Evolutionary conservation across 2,329 filamentous ascomycete genomes (phyloP).

Genomic region (Hypoxylon sp.): DNA sequence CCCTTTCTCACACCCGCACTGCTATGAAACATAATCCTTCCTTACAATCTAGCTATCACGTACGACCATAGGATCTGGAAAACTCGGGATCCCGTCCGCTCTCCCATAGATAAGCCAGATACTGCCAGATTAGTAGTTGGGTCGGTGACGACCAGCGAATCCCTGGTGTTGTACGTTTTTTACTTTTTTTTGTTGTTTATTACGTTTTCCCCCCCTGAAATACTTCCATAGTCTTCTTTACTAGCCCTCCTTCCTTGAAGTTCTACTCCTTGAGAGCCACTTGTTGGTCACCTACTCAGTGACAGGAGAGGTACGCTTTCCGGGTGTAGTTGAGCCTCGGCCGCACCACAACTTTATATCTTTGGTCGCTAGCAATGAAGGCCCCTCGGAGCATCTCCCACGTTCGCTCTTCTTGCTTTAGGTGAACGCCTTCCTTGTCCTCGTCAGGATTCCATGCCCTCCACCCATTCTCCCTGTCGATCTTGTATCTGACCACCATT

Average conservation of each 20-base stretch:
- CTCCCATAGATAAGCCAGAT: no score
- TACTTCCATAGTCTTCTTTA: no score
- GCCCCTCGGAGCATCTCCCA: neutral
- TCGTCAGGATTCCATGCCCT: neutral
- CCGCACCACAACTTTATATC: slow-evolving; percentile 13
- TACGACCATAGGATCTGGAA: no score
- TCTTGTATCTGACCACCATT: neutral
- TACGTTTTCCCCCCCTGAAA: no score
- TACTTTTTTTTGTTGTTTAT: neutral
- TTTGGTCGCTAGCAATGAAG: neutral
- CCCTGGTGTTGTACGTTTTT: neutral
- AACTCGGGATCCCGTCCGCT: no score
- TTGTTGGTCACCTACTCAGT: neutral
- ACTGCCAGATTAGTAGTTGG: no score
- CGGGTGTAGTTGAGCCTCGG: neutral
- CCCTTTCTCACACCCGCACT: neutral
- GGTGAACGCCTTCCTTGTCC: neutral
- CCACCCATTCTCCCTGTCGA: neutral
- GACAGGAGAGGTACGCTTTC: slow-evolving; percentile 2
- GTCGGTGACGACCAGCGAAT: no score
- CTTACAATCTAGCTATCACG: neutral
- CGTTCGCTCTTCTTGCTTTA: slow-evolving; percentile 1
- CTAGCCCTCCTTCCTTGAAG: neutral
- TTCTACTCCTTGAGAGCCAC: neutral
- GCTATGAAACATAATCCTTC: neutral